Evolutionary conservation across 2,329 filamentous ascomycete species (phyloP).

Genomic region (Elsinoe perseae): DNA sequence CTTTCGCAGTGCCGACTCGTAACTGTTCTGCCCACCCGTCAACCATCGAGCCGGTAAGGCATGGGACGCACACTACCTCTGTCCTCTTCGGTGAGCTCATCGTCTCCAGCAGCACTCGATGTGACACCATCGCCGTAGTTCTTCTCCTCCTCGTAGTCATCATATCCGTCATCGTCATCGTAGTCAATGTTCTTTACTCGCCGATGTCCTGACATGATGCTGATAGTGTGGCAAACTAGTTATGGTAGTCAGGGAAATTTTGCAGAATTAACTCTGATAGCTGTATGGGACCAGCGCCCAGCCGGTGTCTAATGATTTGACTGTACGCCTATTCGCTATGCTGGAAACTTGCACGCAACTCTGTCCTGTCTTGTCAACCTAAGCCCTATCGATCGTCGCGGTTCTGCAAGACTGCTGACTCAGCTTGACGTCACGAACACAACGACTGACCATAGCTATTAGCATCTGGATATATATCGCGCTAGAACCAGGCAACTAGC

Average conservation of each 20-base stretch:
- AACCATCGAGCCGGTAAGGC: not conserved
- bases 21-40: conserved; percentile 43
- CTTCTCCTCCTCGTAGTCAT: conserved; percentile 28
- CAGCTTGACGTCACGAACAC: not conserved
- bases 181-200: conserved; percentile 42
- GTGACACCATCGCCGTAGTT: too few relatives aligned
- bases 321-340: not conserved
- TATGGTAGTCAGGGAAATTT: too few relatives aligned
- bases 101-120: conserved; percentile 17
- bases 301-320: not conserved
- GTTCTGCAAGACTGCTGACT: not conserved
- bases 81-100: conserved; percentile 34
- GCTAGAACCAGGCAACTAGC: too few relatives aligned
- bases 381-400: not conserved
- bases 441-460: too few relatives aligned
- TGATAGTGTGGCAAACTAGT: not conserved
- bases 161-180: conserved; percentile 35
- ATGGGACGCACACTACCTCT: conserved; percentile 22
- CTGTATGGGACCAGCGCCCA: not conserved
- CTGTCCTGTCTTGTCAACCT: not conserved
- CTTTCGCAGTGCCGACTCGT: conserved; percentile 57
- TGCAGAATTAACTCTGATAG: too few relatives aligned
- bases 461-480: too few relatives aligned
- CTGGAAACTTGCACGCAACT: not conserved
- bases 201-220: conserved; percentile 32